A percentile compares a stretch with the other conserved stretches of the same genome.
These are phyloP conservation scores for Geotrichum klebahnii DNA, from an alignment of 1,139 yeast genomes.

Conservation along the genomic window DNA sequence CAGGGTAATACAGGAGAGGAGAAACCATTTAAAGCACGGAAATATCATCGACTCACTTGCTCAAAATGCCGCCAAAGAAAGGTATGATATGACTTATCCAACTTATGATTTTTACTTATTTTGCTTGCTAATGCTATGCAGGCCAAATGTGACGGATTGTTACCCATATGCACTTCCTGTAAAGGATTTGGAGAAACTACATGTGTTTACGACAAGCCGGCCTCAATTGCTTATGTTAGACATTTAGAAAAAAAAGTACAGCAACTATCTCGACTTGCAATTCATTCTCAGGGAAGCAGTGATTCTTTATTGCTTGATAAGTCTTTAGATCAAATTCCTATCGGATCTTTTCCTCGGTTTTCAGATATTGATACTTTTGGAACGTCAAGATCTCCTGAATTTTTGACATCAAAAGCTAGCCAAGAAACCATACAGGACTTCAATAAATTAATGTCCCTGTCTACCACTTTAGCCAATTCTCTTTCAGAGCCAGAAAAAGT, in stretches of 20 bases:
- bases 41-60: conserved; percentile 22
- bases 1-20: conserved; percentile 4
- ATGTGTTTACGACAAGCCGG: conserved; percentile 22
- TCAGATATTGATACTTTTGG: background rate
- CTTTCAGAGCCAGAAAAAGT: conserved; percentile 12
- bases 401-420: background rate
- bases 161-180: conserved; percentile 21
- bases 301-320: background rate
- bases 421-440: conserved; percentile 1
- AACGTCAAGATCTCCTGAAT: conserved; percentile 12
- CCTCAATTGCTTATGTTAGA: conserved; percentile 23
- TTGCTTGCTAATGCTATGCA: background rate
- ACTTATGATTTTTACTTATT: background rate
- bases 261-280: conserved; percentile 15
- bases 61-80: conserved; percentile 22
- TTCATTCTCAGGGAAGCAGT: conserved; percentile 1
- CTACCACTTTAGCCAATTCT: background rate
- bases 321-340: background rate
- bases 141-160: conserved; percentile 23
- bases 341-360: conserved; percentile 1
- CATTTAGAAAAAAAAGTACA: conserved; percentile 21
- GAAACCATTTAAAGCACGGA: conserved; percentile 12
- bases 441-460: background rate
- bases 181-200: conserved; percentile 19
- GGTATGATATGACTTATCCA: no score